These are phyloP conservation scores for Choiromyces venosus DNA, from an alignment of 495 filamentous ascomycete species.

Conservation along the genomic window DNA sequence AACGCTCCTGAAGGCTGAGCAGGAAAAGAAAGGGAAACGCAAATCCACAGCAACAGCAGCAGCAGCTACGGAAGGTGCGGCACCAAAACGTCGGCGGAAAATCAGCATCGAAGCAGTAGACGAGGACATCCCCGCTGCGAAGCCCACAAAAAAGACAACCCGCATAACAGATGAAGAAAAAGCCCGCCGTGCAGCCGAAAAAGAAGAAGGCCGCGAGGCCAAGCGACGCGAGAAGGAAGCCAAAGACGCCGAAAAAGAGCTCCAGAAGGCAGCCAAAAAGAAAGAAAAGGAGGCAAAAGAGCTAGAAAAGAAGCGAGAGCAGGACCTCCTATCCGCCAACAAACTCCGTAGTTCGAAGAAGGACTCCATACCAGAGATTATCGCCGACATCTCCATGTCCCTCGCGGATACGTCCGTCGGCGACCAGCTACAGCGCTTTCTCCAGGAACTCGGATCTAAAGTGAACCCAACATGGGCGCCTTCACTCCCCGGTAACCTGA, in stretches of 20 bases:
- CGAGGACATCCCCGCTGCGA: background rate
- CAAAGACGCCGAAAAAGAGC: slow-evolving; percentile 55
- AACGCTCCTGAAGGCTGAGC: background rate
- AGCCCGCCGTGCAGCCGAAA: slow-evolving; percentile 23
- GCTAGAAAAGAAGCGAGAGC: slow-evolving; percentile 59
- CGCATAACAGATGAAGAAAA: slow-evolving; percentile 27
- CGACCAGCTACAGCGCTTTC: slow-evolving; percentile 51
- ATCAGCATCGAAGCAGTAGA: slow-evolving; percentile 1
- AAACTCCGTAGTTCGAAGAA: slow-evolving; percentile 72
- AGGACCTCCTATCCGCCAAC: slow-evolving; percentile 69
- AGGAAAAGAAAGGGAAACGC: background rate
- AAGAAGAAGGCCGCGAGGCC: slow-evolving; percentile 13
- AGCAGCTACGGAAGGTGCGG: background rate
- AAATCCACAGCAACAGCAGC: slow-evolving; percentile 2
- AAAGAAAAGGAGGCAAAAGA: slow-evolving; percentile 54
- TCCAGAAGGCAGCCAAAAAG: slow-evolving; percentile 50
- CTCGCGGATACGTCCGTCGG: slow-evolving; percentile 51
- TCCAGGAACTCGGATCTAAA: slow-evolving; percentile 55
- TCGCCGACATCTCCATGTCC: slow-evolving; percentile 63
- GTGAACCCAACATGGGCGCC: slow-evolving; percentile 45
- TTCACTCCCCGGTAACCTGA: slow-evolving; percentile 48
- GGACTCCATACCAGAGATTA: slow-evolving; percentile 71
- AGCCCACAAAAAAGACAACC: slow-evolving; percentile 4
- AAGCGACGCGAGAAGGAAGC: slow-evolving; percentile 20
- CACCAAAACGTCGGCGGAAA: slow-evolving; percentile 5